Evolutionary conservation across 352 stramenopile genomes (phyloP), one percentile per base, ranked within the genome.

Genomic region (Pythium dissimile): DNA sequence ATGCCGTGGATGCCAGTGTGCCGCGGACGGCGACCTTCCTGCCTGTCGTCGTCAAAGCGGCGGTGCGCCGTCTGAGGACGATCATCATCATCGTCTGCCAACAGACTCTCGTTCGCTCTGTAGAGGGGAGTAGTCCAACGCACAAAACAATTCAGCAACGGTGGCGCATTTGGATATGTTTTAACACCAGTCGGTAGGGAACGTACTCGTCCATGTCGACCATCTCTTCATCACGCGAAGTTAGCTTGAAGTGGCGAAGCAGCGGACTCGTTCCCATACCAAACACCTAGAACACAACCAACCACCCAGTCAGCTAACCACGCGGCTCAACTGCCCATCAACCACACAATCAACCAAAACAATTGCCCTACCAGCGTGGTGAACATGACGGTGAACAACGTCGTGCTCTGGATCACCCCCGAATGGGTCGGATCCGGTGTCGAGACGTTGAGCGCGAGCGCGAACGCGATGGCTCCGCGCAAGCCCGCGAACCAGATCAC

Each of bases 401-500:
- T 84, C 16, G 72, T 69, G 24, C 66, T 80, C 55, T 76, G 63
- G 47, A 86, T 66, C 5, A 82, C 66, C 5, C 69, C 73, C 6
- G 60, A 63, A 35, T 86, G 76, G 8, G 55, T 38, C 13, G 28
- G 11, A 18, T 64, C 58, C 2, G 67, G 35, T 6, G 55, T 85
- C 26, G 57, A 66, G 15, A 89, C 78, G 46, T 94, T 94, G 1
- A 92, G 70, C n/a, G 77, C 77, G 30, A 96, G 75, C 21, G 90
- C 89, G 58, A 97, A 98, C 0, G 92, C 91, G 35, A 98, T 95
- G 11, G 94, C 91, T 3, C 94, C 94, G 30, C 94, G 84, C 18
- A 98, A 63, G 15, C 94, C 94, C 1, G 89, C 86, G 58, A 98
- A 98, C 88, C 89, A 98, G 38, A 98, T 92, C 21, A 93, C 84